Conservation (phyloP, 2,329 filamentous ascomycete species). For the Botrytis fabae region DNA sequence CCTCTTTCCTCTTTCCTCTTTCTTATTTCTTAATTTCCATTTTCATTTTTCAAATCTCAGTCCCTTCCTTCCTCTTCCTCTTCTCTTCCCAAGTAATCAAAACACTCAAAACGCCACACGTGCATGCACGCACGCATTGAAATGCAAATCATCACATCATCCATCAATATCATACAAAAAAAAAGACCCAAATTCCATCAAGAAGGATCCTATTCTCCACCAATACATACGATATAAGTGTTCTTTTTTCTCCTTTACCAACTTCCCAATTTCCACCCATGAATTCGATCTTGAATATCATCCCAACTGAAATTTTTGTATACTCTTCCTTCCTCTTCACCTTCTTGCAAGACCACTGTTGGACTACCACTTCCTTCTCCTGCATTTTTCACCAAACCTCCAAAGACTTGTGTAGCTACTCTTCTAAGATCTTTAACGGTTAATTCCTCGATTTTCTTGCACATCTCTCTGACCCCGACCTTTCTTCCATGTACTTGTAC, state of each 20-base stretch:
- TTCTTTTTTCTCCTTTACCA: conserved; percentile 46
- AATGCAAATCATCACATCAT: conserved; percentile 6
- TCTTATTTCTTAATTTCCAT: too few relatives aligned
- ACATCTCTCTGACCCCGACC: conserved; percentile 92
- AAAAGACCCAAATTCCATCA: background rate
- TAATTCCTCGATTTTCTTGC: conserved; percentile 76
- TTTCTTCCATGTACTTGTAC: conserved; percentile 96
- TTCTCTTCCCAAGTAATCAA: background rate
- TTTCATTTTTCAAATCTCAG: background rate
- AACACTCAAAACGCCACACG: background rate
- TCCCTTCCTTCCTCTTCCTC: too few relatives aligned
- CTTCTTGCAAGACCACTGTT: conserved; percentile 93
- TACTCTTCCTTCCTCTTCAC: conserved; percentile 65
- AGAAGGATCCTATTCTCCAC: background rate
- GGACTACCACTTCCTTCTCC: conserved; percentile 83
- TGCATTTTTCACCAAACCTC: conserved; percentile 71
- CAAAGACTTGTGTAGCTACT: conserved; percentile 77
- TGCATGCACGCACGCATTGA: background rate
- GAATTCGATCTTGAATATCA: conserved; percentile 84
- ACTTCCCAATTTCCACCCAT: conserved; percentile 77
- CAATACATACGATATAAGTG: background rate
- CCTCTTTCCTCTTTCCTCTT: too few relatives aligned
- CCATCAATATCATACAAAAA: conserved; percentile 12
- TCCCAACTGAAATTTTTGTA: conserved; percentile 74
- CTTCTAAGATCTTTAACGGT: conserved; percentile 78